phyloP scores from a whole-genome alignment of 768 basidiomycete genomes.

The Macrolepiota dolichaula region DNA sequence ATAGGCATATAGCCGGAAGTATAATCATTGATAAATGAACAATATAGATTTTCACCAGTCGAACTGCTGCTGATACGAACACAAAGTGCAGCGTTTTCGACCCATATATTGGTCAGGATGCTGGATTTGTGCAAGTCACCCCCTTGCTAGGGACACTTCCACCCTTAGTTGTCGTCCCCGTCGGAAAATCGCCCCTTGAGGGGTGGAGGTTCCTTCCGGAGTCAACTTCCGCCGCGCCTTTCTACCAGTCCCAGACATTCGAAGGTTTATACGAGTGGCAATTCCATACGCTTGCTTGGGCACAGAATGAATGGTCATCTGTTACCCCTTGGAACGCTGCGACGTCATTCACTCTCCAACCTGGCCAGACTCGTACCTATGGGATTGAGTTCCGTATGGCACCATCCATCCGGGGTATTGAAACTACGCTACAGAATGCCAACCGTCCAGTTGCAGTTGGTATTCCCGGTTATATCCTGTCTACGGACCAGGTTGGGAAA shows the following conservation, averaged over 20 bases:
- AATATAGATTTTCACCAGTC: constrained; percentile 49
- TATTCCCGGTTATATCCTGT: constrained; percentile 51
- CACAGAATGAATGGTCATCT: constrained; percentile 49
- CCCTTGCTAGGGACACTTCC: constrained; percentile 53
- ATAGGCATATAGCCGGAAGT: not conserved
- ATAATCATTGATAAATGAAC: not conserved
- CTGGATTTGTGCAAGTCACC: constrained; percentile 49
- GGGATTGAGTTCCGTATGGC: constrained; percentile 51
- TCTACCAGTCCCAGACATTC: constrained; percentile 58
- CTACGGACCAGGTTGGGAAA: constrained; percentile 45
- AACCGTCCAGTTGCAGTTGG: constrained; percentile 47
- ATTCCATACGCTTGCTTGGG: constrained; percentile 55
- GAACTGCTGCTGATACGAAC: constrained; percentile 50
- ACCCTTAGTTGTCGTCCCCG: constrained; percentile 46
- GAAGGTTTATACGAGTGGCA: constrained; percentile 60
- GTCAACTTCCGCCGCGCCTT: constrained; percentile 39
- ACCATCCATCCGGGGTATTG: constrained; percentile 46
- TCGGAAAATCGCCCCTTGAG: constrained; percentile 46
- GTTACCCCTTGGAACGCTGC: constrained; percentile 55
- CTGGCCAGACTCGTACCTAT: constrained; percentile 48
- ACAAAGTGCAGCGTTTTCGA: constrained; percentile 51
- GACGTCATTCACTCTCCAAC: constrained; percentile 41
- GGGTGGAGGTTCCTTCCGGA: constrained; percentile 58
- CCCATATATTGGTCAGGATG: constrained; percentile 56
- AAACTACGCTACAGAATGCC: constrained; percentile 37